Conservation (phyloP, 1,139 yeast species). For the Zygoascus sp. region DNA sequence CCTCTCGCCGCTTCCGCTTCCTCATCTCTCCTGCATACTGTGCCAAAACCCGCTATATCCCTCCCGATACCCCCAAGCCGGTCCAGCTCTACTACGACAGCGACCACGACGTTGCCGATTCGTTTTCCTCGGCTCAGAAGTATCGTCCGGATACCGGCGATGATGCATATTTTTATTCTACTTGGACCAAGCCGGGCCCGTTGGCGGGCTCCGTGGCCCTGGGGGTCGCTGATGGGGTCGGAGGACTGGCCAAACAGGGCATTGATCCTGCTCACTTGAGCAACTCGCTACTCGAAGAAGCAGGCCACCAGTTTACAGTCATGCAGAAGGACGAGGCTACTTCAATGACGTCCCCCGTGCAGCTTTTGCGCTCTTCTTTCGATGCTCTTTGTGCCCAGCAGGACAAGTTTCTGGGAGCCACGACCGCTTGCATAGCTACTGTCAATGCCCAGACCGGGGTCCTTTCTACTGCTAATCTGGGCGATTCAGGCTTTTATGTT, state of each 20-base stretch:
- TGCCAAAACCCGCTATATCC: slow-evolving; percentile 17
- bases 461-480: slow-evolving; percentile 71
- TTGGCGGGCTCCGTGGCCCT: slow-evolving; percentile 51
- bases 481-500: slow-evolving; percentile 93
- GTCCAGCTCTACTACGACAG: slow-evolving; percentile 5
- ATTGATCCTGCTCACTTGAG: slow-evolving; percentile 60
- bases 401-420: slow-evolving; percentile 84
- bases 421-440: slow-evolving; percentile 86
- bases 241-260: slow-evolving; percentile 94
- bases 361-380: slow-evolving; percentile 54
- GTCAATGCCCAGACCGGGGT: slow-evolving; percentile 50
- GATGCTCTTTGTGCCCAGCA: slow-evolving; percentile 48
- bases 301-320: slow-evolving; percentile 23
- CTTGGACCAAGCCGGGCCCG: slow-evolving; percentile 32
- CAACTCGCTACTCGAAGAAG: slow-evolving; percentile 34
- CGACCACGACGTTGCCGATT: slow-evolving; percentile 4
- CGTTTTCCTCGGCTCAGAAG: slow-evolving; percentile 8
- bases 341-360: slow-evolving; percentile 40
- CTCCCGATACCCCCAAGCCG: not conserved
- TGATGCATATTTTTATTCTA: slow-evolving; percentile 68
- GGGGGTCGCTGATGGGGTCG: slow-evolving; percentile 97
- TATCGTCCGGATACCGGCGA: slow-evolving; percentile 57
- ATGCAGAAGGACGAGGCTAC: slow-evolving; percentile 12
- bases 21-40: slow-evolving; percentile 19
- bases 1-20: slow-evolving; percentile 17